These are phyloP conservation scores for Auriscalpium vulgare DNA, from an alignment of 768 basidiomycete genomes.

Conservation along the genomic window DNA sequence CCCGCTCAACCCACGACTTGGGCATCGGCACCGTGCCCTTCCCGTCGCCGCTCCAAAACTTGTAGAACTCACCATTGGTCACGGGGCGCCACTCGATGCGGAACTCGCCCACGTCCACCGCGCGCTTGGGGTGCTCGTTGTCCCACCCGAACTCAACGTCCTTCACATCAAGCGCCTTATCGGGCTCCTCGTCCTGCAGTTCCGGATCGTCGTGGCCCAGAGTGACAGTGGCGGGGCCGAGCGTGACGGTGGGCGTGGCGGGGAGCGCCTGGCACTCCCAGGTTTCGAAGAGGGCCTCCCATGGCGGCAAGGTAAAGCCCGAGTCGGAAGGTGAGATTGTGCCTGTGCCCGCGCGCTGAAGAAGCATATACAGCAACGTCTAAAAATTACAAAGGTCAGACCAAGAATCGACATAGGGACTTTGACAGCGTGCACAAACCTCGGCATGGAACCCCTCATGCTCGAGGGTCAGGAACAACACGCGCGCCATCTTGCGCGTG, in stretches of 20 bases:
- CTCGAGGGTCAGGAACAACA: conserved; percentile 86
- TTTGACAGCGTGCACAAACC: conserved; percentile 24
- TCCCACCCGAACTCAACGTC: conserved; percentile 90
- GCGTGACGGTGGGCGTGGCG: conserved; percentile 34
- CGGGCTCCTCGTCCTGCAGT: conserved; percentile 44
- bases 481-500: conserved; percentile 63
- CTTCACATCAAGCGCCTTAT: conserved; percentile 23
- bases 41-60: conserved; percentile 44
- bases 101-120: conserved; percentile 58
- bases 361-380: conserved; percentile 91
- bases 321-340: conserved; percentile 73
- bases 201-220: conserved; percentile 86
- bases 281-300: conserved; percentile 41
- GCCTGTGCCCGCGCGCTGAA: conserved; percentile 72
- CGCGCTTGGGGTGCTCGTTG: conserved; percentile 72
- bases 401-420: neutral
- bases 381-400: conserved; percentile 14
- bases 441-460: conserved; percentile 89
- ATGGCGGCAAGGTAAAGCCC: conserved; percentile 67
- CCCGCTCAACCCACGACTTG: conserved; percentile 62
- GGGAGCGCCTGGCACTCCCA: conserved; percentile 45
- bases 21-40: conserved; percentile 47
- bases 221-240: conserved; percentile 51
- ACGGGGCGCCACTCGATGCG: conserved; percentile 79
- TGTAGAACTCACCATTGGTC: conserved; percentile 80